Percentiles rank a stretch among this genome's conserved stretches.
These are phyloP conservation scores for Cytospora piceae DNA, from an alignment of 2,329 filamentous ascomycete genomes.

Conservation along the genomic window DNA sequence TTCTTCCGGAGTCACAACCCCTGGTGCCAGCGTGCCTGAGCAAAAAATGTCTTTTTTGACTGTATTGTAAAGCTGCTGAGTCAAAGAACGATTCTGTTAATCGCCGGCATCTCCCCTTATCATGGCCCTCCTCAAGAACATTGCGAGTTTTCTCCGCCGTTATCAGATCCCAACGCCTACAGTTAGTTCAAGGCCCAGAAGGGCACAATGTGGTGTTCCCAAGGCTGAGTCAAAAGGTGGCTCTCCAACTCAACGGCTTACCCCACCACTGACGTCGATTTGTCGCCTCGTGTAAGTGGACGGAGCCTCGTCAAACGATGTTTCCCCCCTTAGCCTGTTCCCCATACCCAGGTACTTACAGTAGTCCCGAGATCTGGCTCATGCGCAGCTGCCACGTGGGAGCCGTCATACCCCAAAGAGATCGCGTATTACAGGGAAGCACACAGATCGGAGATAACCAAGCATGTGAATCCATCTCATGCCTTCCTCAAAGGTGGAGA, in stretches of 20 bases:
- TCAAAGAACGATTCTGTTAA: neutral
- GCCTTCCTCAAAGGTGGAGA: neutral
- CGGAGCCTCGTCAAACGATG: neutral
- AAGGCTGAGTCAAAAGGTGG: neutral
- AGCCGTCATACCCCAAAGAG: neutral
- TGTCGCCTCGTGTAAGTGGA: neutral
- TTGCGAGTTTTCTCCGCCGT: neutral
- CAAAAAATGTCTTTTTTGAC: neutral
- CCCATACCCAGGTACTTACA: too few species aligned
- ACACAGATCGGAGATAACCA: neutral
- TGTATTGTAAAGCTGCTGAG: neutral
- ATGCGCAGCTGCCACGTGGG: neutral
- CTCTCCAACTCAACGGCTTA: neutral
- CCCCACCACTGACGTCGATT: neutral
- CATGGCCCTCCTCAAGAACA: neutral
- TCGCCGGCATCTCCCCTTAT: neutral
- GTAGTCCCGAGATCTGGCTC: too few species aligned
- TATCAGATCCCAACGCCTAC: neutral
- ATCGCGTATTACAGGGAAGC: neutral
- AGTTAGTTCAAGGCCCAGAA: too few species aligned
- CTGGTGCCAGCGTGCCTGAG: neutral
- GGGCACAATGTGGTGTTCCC: too few species aligned
- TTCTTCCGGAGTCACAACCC: neutral
- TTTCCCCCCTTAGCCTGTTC: neutral
- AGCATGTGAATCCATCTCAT: neutral